Evolutionary conservation across 2,329 filamentous ascomycete genomes (phyloP), one percentile per base, ranked within the genome.

Genomic region (Claviceps lovelessii): DNA sequence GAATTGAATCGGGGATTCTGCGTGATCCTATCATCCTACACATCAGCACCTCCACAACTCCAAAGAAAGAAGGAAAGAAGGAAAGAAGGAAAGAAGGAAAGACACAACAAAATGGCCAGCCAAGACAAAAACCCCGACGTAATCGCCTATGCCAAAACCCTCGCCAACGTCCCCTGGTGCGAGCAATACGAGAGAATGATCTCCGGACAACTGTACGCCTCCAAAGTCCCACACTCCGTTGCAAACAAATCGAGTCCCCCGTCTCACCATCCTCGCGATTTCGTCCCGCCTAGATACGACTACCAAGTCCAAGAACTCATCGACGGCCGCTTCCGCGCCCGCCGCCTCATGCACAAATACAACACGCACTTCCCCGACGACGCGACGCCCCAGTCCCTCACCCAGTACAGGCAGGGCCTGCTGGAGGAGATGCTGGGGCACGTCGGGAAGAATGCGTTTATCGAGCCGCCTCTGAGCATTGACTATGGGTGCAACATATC

Each of bases 401-500:
- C 60, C 1, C 62, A 64, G n/a, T 70, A 70, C 4, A 67, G 76
- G 49, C 68, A 76, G 51, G 65, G 63, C 6, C 67, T 78, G 57
- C 67, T 86, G 51, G 62, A 68, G 55, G 67, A 76, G 9, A 67
- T 82, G 44, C 62, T 85, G 4, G 72, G 74, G 35, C 64, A 64
- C 9, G 65, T 77, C 5, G 80, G 80, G 3, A 72, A 72, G 49
- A 76, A 76, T 0, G 72, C 70, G 29, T 77, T 76, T 58, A 76
- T 85, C 41, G 82, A 86, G 60, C 77, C 81, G 0, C 81, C 82
- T 0, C 71, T 86, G 55, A 73, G 71, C 44, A 72, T 84, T 39
- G 83, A 86, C 63, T 85, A 86, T 56, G 83, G 83, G 1, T 79
- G 78, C 64, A 86, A 86, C 61, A 76, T 85, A 58, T 73, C 69